phyloP scores from a whole-genome alignment of 164 flowering plant species.

The Cinnamomum chago region DNA sequence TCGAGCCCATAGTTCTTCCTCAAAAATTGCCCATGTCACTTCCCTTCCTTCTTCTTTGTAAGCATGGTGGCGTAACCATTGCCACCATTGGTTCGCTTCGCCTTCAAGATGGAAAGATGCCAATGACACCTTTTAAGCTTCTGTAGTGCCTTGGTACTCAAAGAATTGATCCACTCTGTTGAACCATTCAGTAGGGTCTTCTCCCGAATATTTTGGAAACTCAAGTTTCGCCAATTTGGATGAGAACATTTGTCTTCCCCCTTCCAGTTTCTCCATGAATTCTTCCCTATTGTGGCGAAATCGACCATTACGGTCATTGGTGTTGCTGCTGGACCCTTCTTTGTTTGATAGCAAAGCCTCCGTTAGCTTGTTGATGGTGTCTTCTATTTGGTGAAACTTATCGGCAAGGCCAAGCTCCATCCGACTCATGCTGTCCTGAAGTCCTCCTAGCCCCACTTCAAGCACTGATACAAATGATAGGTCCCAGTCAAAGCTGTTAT shows the following conservation, averaged over 20 bases:
- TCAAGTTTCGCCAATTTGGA: constrained; percentile 9
- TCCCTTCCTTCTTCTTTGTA: background rate
- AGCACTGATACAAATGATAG: too few species aligned
- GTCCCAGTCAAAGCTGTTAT: too few species aligned
- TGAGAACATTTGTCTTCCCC: constrained; percentile 2
- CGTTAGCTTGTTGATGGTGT: background rate
- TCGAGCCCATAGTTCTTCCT: constrained; percentile 5
- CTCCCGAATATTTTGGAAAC: constrained; percentile 11
- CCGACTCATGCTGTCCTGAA: background rate
- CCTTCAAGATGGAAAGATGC: constrained; percentile 1
- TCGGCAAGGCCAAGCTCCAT: background rate
- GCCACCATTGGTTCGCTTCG: constrained; percentile 8
- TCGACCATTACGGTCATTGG: background rate
- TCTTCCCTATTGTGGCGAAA: background rate
- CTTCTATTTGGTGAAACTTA: background rate
- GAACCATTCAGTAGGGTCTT: constrained; percentile 8
- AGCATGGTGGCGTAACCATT: background rate
- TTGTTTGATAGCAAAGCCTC: background rate
- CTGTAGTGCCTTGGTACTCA: background rate
- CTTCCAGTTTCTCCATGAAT: background rate
- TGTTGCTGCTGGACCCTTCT: background rate
- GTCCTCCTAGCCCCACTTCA: constrained; percentile 7
- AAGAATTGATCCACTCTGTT: constrained; percentile 7
- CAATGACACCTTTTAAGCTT: background rate
- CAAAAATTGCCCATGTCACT: background rate